These are phyloP conservation scores for Lentinula sp. DNA, from an alignment of 768 basidiomycete genomes.

Conservation along the genomic window DNA sequence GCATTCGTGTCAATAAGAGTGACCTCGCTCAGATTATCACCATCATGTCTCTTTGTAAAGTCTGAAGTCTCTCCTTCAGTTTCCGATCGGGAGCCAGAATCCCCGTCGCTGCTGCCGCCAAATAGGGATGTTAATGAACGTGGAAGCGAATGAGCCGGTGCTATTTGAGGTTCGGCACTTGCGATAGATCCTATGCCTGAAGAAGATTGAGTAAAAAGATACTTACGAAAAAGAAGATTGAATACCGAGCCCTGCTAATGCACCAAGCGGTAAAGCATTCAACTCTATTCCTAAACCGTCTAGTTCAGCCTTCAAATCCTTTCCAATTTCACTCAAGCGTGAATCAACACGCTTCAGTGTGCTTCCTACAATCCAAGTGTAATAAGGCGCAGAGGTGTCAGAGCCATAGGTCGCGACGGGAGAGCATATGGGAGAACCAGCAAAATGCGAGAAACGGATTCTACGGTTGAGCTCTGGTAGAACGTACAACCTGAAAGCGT, in stretches of 20 bases:
- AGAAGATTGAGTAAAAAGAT: neutral
- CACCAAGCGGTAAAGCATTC: neutral
- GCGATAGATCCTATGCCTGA: neutral
- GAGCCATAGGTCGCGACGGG: constrained; percentile 9
- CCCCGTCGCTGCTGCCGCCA: neutral
- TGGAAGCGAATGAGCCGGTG: neutral
- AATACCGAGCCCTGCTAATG: neutral
- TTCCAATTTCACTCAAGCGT: constrained; percentile 33
- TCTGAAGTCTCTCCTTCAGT: neutral
- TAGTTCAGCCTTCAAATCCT: constrained; percentile 6
- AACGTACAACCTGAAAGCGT: constrained; percentile 59
- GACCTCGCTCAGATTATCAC: neutral
- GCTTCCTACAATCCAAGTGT: constrained; percentile 48
- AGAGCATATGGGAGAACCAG: constrained; percentile 25
- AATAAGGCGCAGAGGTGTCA: constrained; percentile 23
- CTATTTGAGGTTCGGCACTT: neutral
- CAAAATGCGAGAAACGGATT: constrained; percentile 10
- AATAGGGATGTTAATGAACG: neutral
- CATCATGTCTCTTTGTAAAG: neutral
- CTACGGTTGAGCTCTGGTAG: constrained; percentile 41
- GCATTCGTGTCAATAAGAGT: neutral
- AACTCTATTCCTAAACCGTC: constrained; percentile 1
- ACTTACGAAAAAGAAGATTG: too few relatives aligned
- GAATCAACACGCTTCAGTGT: constrained; percentile 41
- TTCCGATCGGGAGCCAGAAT: neutral